Conservation (phyloP, 768 basidiomycete genomes). For the Xerocomellus intermedius region DNA sequence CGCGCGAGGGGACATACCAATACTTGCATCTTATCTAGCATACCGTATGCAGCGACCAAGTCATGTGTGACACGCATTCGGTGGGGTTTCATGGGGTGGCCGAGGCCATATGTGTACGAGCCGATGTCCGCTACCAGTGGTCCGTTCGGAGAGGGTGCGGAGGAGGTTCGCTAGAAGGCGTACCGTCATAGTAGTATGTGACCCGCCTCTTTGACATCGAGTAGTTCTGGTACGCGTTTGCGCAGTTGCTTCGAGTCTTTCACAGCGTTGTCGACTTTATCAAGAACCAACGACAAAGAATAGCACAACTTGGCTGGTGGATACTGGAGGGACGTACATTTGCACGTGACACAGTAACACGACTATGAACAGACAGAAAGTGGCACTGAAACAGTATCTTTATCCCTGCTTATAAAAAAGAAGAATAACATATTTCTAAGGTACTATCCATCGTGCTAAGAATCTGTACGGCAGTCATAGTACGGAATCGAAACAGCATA, state of each 20-base stretch:
- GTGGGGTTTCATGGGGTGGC: slow-evolving; percentile 96
- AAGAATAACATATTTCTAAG: slow-evolving; percentile 10
- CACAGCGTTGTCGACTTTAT: background rate
- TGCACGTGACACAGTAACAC: slow-evolving; percentile 25
- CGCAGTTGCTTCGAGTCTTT: background rate
- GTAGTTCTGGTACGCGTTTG: background rate
- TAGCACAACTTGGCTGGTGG: background rate
- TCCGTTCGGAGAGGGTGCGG: slow-evolving; percentile 1
- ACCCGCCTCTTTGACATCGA: slow-evolving; percentile 71
- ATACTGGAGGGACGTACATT: background rate
- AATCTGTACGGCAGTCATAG: background rate
- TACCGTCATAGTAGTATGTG: slow-evolving; percentile 79
- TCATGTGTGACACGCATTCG: slow-evolving; percentile 94
- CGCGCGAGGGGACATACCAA: slow-evolving; percentile 47
- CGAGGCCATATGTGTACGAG: slow-evolving; percentile 77
- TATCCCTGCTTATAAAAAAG: background rate
- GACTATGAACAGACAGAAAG: too few relatives aligned
- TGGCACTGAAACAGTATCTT: too few relatives aligned
- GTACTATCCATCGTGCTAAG: background rate
- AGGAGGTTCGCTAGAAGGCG: slow-evolving; percentile 16
- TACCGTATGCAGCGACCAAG: slow-evolving; percentile 83
- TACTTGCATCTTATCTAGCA: slow-evolving; percentile 94
- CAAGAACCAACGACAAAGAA: background rate
- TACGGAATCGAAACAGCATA: background rate
- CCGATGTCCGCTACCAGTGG: slow-evolving; percentile 60